Conservation (phyloP, 257 asterid species). For the Solanum ossicruentum region DNA sequence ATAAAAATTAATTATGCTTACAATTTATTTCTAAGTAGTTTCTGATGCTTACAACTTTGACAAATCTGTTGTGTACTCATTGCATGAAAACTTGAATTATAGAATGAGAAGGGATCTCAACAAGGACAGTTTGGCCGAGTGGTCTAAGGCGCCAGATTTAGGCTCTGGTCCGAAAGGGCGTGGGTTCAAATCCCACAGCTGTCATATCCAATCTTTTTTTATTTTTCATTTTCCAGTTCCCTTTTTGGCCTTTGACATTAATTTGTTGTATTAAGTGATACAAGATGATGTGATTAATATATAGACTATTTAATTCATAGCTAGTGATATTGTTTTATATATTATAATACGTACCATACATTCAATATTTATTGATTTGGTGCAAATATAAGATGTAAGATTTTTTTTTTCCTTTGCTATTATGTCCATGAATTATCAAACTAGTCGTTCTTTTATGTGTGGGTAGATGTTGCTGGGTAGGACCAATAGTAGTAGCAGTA, state of each 20-base stretch:
- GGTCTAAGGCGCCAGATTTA: slow-evolving; percentile 99
- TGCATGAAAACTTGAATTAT: too few species aligned
- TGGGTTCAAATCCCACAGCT: slow-evolving; percentile 99
- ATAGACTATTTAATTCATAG: too few species aligned
- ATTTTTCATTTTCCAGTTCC: too few species aligned
- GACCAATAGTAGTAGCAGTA: not conserved
- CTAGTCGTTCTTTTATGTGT: not conserved
- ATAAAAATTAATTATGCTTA: not conserved
- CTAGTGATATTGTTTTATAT: not conserved
- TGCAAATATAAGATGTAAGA: not conserved
- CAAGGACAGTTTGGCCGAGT: slow-evolving; percentile 97
- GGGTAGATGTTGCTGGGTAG: not conserved
- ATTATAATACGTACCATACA: not conserved
- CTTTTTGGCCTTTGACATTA: too few species aligned
- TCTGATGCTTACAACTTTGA: not conserved
- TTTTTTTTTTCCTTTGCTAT: not conserved
- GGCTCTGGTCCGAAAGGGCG: slow-evolving; percentile 99
- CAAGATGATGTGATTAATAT: too few species aligned
- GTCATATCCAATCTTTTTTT: slow-evolving; percentile 9
- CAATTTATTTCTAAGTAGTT: not conserved
- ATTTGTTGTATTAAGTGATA: not conserved
- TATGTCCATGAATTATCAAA: not conserved
- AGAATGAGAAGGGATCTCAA: too few species aligned
- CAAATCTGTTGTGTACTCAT: not conserved
- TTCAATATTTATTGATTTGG: not conserved